Evolutionary conservation across 2,329 filamentous ascomycete genomes (phyloP).

Genomic region (Alternaria consortialis): DNA sequence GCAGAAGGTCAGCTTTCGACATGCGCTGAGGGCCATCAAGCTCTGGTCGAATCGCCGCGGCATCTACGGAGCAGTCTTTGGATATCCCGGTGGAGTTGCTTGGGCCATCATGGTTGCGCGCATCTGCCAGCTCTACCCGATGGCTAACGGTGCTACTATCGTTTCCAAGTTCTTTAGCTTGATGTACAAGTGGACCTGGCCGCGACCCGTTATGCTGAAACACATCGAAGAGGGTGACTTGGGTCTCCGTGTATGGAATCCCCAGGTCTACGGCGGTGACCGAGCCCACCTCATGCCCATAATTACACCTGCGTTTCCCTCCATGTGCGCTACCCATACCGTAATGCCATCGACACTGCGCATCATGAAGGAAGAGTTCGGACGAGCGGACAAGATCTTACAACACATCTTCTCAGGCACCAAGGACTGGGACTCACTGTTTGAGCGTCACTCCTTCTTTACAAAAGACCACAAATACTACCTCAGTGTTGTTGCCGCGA

Average conservation of each 20-base stretch:
- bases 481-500: conserved; percentile 84
- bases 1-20: conserved; percentile 86
- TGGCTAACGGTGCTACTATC: conserved; percentile 86
- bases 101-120: conserved; percentile 98
- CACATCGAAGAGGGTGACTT: conserved; percentile 82
- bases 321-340: conserved; percentile 97
- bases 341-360: conserved; percentile 85
- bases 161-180: conserved; percentile 95
- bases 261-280: conserved; percentile 83
- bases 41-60: conserved; percentile 93
- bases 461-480: conserved; percentile 95
- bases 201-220: conserved; percentile 90
- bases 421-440: conserved; percentile 84
- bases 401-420: conserved; percentile 81
- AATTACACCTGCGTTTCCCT: conserved; percentile 96
- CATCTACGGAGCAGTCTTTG: conserved; percentile 95
- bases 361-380: conserved; percentile 84
- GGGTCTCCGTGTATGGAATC: conserved; percentile 92
- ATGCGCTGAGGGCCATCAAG: conserved; percentile 91
- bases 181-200: conserved; percentile 92
- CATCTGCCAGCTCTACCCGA: conserved; percentile 95
- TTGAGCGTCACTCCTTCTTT: conserved; percentile 92
- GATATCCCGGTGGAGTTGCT: conserved; percentile 94
- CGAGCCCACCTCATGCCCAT: conserved; percentile 94
- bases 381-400: conserved; percentile 78